Conservation (phyloP, 1,284 basidiomycete genomes). For the Gomphus bonarii region DNA sequence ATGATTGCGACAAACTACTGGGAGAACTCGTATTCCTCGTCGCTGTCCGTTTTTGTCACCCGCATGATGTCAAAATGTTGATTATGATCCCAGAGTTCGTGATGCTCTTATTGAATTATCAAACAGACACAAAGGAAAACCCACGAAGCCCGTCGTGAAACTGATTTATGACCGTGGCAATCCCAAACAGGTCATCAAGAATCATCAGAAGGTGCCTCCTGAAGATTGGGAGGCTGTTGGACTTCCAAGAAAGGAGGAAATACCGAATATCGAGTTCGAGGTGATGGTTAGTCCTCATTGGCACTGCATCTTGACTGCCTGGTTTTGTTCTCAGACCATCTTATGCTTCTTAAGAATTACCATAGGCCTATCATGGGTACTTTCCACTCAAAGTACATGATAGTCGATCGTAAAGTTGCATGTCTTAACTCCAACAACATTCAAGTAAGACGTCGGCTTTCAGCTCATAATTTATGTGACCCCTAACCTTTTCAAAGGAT, state of each 20-base stretch:
- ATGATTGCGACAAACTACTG: slow-evolving; percentile 54
- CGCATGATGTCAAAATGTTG: background rate
- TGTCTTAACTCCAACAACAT: slow-evolving; percentile 71
- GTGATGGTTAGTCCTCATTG: slow-evolving; percentile 29
- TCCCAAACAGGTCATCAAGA: slow-evolving; percentile 43
- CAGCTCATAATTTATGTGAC: background rate
- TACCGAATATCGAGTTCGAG: slow-evolving; percentile 53
- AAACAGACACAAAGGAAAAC: slow-evolving; percentile 31
- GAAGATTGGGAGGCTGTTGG: slow-evolving; percentile 43
- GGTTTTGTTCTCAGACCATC: background rate
- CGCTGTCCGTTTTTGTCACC: background rate
- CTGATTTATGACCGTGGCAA: slow-evolving; percentile 63
- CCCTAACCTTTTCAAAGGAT: slow-evolving; percentile 25
- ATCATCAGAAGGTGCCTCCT: slow-evolving; percentile 43
- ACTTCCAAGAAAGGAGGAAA: slow-evolving; percentile 44
- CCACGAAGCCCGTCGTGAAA: slow-evolving; percentile 22
- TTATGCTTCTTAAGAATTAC: slow-evolving; percentile 21
- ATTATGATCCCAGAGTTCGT: background rate
- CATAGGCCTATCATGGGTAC: slow-evolving; percentile 54
- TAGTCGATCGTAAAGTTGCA: slow-evolving; percentile 65
- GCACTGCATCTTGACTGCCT: slow-evolving; percentile 1
- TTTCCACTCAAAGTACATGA: slow-evolving; percentile 71
- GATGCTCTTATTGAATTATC: slow-evolving; percentile 47
- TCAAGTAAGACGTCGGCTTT: slow-evolving; percentile 28
- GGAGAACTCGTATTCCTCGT: slow-evolving; percentile 26